A percentile compares a stretch with the other conserved stretches of the same genome.
Evolutionary conservation across 352 stramenopile species (phyloP).

Genomic region (Pythium coloratum): DNA sequence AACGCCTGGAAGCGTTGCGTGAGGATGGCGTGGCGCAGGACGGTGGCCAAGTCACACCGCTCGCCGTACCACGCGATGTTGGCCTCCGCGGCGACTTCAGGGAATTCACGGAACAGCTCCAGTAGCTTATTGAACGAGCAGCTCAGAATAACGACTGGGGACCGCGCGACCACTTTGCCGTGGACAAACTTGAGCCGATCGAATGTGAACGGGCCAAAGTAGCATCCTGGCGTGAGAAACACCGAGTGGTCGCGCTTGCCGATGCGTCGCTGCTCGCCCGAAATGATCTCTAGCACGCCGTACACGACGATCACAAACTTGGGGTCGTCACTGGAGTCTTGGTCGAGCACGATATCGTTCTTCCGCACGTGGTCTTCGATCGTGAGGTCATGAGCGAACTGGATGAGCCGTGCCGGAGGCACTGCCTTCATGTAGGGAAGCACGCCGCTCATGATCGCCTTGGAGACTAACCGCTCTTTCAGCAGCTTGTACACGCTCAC

Average conservation of each 20-base stretch:
- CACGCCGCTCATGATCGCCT: slow-evolving; percentile 73
- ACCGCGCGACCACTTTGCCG: slow-evolving; percentile 53
- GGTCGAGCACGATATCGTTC: slow-evolving; percentile 54
- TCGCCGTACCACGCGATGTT: slow-evolving; percentile 81
- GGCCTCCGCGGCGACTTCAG: slow-evolving; percentile 54
- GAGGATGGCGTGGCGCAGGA: slow-evolving; percentile 59
- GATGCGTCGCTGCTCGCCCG: slow-evolving; percentile 30
- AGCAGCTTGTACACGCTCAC: slow-evolving; percentile 53
- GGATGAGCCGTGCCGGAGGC: slow-evolving; percentile 47
- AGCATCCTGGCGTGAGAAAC: slow-evolving; percentile 69
- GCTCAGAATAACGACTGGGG: slow-evolving; percentile 51
- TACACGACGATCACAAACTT: slow-evolving; percentile 72
- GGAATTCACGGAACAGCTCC: slow-evolving; percentile 57
- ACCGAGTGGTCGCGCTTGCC: slow-evolving; percentile 45
- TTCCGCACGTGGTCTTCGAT: slow-evolving; percentile 70
- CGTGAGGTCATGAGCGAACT: slow-evolving; percentile 57
- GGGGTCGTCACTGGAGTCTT: slow-evolving; percentile 35
- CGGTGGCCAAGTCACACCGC: slow-evolving; percentile 57
- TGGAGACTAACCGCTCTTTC: slow-evolving; percentile 68
- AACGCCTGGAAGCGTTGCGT: slow-evolving; percentile 67
- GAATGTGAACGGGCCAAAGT: slow-evolving; percentile 74
- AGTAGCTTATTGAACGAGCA: slow-evolving; percentile 48
- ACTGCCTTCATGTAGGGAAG: slow-evolving; percentile 68
- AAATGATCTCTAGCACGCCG: slow-evolving; percentile 64
- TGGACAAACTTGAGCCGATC: slow-evolving; percentile 51